Conservation (phyloP, 2,329 filamentous ascomycete genomes). For the Aspergillus intermedius region DNA sequence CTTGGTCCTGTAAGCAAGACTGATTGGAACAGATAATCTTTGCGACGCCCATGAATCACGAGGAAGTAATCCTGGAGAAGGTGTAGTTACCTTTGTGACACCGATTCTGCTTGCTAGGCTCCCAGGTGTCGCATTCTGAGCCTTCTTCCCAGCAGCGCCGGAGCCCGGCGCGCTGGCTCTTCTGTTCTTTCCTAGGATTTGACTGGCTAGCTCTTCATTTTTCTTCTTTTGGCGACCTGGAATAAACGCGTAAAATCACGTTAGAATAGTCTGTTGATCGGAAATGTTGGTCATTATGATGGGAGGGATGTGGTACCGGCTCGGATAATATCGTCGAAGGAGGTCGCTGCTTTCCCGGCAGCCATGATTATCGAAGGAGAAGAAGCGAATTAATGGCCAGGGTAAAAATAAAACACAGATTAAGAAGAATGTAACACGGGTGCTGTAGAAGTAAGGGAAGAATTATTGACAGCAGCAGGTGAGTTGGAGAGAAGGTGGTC, state of each 20-base stretch:
- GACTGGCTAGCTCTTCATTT: slow-evolving; percentile 51
- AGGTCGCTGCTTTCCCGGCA: slow-evolving; percentile 30
- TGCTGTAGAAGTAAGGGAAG: background rate
- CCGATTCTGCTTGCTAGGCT: slow-evolving; percentile 55
- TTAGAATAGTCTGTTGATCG: background rate
- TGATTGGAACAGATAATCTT: background rate
- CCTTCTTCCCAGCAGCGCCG: slow-evolving; percentile 30
- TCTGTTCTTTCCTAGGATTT: slow-evolving; percentile 52
- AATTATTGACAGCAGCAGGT: background rate
- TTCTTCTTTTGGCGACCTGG: slow-evolving; percentile 49
- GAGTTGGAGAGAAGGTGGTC: slow-evolving; percentile 1
- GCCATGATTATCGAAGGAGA: slow-evolving; percentile 26
- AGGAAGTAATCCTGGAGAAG: slow-evolving; percentile 1
- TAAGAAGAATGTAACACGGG: background rate
- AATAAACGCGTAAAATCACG: slow-evolving; percentile 3
- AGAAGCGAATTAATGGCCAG: background rate
- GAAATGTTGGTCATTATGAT: slow-evolving; percentile 4
- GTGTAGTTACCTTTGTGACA: slow-evolving; percentile 46
- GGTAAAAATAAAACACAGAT: background rate
- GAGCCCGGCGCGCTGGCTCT: slow-evolving; percentile 43
- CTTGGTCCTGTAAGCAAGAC: slow-evolving; percentile 12
- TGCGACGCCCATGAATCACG: background rate
- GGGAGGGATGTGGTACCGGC: slow-evolving; percentile 34
- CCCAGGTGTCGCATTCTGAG: slow-evolving; percentile 38
- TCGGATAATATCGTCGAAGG: slow-evolving; percentile 49